Conservation (phyloP, 225 moss, liverwort and hornwort genomes). For the Straminergon stramineum region DNA sequence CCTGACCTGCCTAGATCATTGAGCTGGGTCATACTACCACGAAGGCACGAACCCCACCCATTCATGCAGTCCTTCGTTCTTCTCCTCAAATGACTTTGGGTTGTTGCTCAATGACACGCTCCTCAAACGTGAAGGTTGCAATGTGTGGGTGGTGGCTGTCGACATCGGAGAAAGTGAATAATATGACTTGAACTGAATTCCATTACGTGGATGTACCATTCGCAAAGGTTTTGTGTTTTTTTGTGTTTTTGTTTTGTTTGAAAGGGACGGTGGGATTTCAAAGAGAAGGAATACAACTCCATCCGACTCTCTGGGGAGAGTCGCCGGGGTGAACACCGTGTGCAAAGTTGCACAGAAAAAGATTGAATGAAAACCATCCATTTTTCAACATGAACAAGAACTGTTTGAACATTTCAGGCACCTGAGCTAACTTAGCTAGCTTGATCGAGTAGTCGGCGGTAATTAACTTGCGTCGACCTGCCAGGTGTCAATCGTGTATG, state of each 20-base stretch:
- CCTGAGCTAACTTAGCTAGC: not conserved
- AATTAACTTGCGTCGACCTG: no score
- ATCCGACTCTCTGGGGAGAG: not conserved
- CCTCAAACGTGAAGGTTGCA: not conserved
- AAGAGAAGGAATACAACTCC: not conserved
- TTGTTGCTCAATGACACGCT: not conserved
- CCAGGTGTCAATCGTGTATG: not conserved
- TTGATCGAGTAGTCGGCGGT: not conserved
- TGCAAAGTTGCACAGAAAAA: not conserved
- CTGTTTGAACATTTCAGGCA: not conserved
- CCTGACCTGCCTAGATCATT: no score
- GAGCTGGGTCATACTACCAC: no score
- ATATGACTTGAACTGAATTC: not conserved
- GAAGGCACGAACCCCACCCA: no score
- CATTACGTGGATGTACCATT: not conserved
- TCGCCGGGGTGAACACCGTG: not conserved
- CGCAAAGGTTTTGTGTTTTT: not conserved
- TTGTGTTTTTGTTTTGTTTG: not conserved
- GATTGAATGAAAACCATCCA: not conserved
- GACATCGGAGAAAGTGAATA: not conserved
- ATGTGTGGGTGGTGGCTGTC: not conserved
- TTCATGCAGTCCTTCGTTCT: not conserved
- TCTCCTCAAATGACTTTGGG: not conserved
- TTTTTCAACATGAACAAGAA: not conserved
- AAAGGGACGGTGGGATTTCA: not conserved